Evolutionary conservation across 768 basidiomycete species (phyloP).

Genomic region (Xerocomus spinulosus): DNA sequence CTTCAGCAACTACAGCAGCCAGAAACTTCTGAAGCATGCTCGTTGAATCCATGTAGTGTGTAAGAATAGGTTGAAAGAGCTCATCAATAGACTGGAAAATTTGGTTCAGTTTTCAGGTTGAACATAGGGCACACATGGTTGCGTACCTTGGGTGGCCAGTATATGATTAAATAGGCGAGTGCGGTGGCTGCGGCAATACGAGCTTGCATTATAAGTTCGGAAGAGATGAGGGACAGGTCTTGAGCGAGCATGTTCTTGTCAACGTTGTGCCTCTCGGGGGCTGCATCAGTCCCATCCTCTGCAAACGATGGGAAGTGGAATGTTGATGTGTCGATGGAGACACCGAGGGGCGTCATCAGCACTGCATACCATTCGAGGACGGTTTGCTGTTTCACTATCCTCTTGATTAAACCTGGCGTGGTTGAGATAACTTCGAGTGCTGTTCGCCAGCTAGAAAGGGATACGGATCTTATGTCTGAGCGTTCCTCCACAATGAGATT

Average conservation of each 20-base stretch:
- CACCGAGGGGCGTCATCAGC: constrained; percentile 86
- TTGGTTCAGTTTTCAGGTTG: background rate
- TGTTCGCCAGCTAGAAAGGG: constrained; percentile 68
- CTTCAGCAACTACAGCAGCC: constrained; percentile 80
- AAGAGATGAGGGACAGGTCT: constrained; percentile 76
- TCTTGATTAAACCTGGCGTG: constrained; percentile 46
- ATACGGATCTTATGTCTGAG: constrained; percentile 71
- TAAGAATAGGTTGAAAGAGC: constrained; percentile 70
- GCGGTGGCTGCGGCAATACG: constrained; percentile 76
- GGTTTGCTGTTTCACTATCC: constrained; percentile 51
- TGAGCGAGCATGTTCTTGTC: constrained; percentile 95
- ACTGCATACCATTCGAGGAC: constrained; percentile 82
- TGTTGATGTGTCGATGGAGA: constrained; percentile 60
- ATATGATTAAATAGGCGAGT: constrained; percentile 61
- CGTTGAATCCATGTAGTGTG: constrained; percentile 77
- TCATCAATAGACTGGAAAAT: constrained; percentile 45
- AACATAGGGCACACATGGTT: background rate
- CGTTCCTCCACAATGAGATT: constrained; percentile 93
- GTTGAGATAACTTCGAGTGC: constrained; percentile 55
- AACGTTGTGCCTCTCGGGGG: constrained; percentile 78
- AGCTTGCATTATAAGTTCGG: constrained; percentile 74
- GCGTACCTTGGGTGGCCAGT: constrained; percentile 60
- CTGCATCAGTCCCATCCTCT: constrained; percentile 39
- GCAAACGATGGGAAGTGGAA: constrained; percentile 64
- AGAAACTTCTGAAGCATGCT: constrained; percentile 91